phyloP scores from a whole-genome alignment of 352 stramenopile species.

The Phytophthora cajani region DNA sequence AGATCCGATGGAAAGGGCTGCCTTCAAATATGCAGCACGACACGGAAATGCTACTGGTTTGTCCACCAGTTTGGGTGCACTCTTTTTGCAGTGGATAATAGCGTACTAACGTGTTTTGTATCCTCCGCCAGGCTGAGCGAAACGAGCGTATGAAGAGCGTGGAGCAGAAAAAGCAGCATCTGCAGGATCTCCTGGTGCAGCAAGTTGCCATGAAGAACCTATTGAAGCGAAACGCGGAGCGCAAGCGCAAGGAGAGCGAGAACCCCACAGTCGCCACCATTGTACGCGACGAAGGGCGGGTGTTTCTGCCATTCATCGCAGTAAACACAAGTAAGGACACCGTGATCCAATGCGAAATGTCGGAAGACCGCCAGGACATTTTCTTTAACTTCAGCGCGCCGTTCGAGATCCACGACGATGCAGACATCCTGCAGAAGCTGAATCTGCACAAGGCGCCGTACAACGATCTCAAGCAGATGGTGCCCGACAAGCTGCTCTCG shows the following conservation, averaged over 20 bases:
- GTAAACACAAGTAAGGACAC: constrained; percentile 95
- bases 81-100: neutral
- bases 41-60: constrained; percentile 84
- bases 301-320: constrained; percentile 97
- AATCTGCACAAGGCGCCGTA: constrained; percentile 86
- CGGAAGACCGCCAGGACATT: constrained; percentile 93
- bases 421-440: constrained; percentile 95
- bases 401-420: constrained; percentile 98
- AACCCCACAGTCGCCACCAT: constrained; percentile 33
- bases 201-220: constrained; percentile 96
- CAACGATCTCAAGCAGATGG: constrained; percentile 72
- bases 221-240: constrained; percentile 85
- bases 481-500: constrained; percentile 78
- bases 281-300: constrained; percentile 76
- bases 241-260: constrained; percentile 56
- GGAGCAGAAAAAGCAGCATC: constrained; percentile 89
- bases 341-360: constrained; percentile 98
- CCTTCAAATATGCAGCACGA: constrained; percentile 87
- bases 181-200: constrained; percentile 94
- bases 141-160: constrained; percentile 83
- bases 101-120: constrained; percentile 8
- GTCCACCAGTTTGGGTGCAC: constrained; percentile 9
- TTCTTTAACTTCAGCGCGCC: constrained; percentile 97
- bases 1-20: constrained; percentile 89
- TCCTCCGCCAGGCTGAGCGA: constrained; percentile 57